phyloP scores from a whole-genome alignment of 371 early-diverging fungal genomes.

The Mucor saturninus region DNA sequence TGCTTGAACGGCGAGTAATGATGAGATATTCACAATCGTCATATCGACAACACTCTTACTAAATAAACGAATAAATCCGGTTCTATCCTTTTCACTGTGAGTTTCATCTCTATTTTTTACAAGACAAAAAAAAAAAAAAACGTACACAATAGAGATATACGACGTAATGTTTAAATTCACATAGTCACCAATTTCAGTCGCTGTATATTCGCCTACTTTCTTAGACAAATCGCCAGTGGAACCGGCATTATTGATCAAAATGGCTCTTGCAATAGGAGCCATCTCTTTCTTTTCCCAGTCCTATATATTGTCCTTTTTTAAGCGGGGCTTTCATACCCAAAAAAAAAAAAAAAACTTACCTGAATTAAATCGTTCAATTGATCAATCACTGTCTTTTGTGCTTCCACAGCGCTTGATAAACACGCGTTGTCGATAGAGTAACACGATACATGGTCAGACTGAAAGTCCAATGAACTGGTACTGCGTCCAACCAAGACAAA shows the following conservation, averaged over 20 bases:
- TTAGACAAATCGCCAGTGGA: constrained; percentile 75
- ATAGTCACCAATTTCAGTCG: constrained; percentile 59
- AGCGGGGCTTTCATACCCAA: too few species aligned
- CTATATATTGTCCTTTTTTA: too few species aligned
- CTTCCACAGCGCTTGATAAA: constrained; percentile 27
- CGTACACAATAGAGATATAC: constrained; percentile 56
- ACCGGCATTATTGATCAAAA: constrained; percentile 86
- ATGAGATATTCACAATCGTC: constrained; percentile 84
- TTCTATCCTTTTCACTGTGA: constrained; percentile 18
- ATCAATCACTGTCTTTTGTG: constrained; percentile 23
- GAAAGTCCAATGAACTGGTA: constrained; percentile 25
- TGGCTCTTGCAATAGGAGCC: constrained; percentile 47
- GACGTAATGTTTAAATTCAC: constrained; percentile 64
- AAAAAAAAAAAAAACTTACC: too few species aligned
- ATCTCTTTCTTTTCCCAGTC: constrained; percentile 16
- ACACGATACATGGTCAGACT: constrained; percentile 14
- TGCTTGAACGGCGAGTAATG: constrained; percentile 78
- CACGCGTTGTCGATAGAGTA: constrained; percentile 26
- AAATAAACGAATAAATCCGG: constrained; percentile 36
- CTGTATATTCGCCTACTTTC: constrained; percentile 57
- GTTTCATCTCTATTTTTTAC: background rate
- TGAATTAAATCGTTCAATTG: constrained; percentile 16
- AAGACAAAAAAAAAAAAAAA: background rate
- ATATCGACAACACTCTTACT: constrained; percentile 18
- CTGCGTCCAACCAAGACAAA: constrained; percentile 66